Evolutionary conservation across 441 rosid genomes (phyloP).

Genomic region (Manihot esculenta): DNA sequence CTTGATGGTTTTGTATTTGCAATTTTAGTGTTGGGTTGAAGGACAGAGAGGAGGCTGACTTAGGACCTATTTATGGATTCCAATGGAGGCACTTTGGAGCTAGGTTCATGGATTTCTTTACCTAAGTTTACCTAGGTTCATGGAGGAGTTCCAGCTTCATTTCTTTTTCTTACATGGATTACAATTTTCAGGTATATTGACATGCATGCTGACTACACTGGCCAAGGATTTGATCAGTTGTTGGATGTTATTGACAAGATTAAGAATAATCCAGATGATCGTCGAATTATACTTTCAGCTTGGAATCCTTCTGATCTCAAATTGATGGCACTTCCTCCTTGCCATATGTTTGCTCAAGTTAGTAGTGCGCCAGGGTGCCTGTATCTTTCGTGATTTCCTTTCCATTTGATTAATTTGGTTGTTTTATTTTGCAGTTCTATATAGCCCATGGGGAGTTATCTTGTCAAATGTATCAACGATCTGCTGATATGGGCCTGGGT

Average conservation of each 20-base stretch:
- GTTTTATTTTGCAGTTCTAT: constrained; percentile 56
- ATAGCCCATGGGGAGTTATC: constrained; percentile 85
- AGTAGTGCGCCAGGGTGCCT: neutral
- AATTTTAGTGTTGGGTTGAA: constrained; percentile 60
- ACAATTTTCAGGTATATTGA: constrained; percentile 52
- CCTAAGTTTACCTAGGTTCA: constrained; percentile 2
- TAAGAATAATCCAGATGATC: constrained; percentile 80
- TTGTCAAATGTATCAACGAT: constrained; percentile 93
- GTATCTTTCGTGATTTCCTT: neutral
- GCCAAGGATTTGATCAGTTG: constrained; percentile 89
- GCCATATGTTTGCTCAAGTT: constrained; percentile 97
- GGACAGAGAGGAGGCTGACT: constrained; percentile 79
- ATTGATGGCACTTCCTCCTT: constrained; percentile 94
- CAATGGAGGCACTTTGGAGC: constrained; percentile 99
- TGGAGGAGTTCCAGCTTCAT: neutral
- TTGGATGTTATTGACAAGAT: constrained; percentile 75
- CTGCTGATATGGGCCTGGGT: constrained; percentile 96
- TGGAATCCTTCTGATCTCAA: constrained; percentile 95
- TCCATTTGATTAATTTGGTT: neutral
- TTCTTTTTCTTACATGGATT: neutral
- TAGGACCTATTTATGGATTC: constrained; percentile 89
- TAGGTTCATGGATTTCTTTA: constrained; percentile 40
- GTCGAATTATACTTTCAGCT: constrained; percentile 77
- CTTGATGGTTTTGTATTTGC: constrained; percentile 17
- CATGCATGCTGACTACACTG: constrained; percentile 88